Conservation (phyloP, 1,139 yeast species). For the Hanseniaspora uvarum region DNA sequence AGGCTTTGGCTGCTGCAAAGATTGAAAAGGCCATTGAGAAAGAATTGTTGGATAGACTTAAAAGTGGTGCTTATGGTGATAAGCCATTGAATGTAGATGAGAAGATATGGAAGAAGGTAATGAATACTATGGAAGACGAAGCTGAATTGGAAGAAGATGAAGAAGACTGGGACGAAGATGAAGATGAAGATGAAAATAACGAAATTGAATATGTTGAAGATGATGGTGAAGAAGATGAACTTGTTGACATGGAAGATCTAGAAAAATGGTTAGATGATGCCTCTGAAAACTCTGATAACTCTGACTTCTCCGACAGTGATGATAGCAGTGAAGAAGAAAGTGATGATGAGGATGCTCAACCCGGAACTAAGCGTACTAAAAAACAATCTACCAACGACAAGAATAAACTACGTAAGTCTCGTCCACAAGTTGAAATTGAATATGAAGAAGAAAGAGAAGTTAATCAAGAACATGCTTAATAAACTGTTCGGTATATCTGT, state of each 20-base stretch:
- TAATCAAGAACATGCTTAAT: constrained; percentile 24
- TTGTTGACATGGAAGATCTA: constrained; percentile 83
- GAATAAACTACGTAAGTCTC: constrained; percentile 25
- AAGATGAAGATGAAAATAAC: constrained; percentile 52
- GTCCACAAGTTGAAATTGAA: constrained; percentile 74
- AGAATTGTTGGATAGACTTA: constrained; percentile 83
- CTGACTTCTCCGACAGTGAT: constrained; percentile 28
- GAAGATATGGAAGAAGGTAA: constrained; percentile 85
- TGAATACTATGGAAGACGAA: constrained; percentile 61
- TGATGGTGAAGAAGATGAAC: constrained; percentile 65
- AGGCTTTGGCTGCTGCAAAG: constrained; percentile 92
- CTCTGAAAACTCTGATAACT: constrained; percentile 37
- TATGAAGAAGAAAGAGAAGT: constrained; percentile 47
- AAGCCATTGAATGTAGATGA: constrained; percentile 95
- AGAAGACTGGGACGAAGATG: constrained; percentile 40
- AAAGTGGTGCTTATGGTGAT: constrained; percentile 97
- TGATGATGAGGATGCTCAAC: constrained; percentile 34
- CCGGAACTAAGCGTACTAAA: constrained; percentile 38
- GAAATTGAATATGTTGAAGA: constrained; percentile 78
- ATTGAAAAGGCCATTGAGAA: constrained; percentile 93
- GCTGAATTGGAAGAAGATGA: constrained; percentile 53
- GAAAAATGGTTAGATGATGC: constrained; percentile 76
- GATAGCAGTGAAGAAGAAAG: constrained; percentile 31
- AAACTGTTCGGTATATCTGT: constrained; percentile 16
- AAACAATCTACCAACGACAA: constrained; percentile 38